Evolutionary conservation across 345 rosid species (phyloP), one percentile per base, ranked within the genome.

Genomic region (Reutealis trisperma): DNA sequence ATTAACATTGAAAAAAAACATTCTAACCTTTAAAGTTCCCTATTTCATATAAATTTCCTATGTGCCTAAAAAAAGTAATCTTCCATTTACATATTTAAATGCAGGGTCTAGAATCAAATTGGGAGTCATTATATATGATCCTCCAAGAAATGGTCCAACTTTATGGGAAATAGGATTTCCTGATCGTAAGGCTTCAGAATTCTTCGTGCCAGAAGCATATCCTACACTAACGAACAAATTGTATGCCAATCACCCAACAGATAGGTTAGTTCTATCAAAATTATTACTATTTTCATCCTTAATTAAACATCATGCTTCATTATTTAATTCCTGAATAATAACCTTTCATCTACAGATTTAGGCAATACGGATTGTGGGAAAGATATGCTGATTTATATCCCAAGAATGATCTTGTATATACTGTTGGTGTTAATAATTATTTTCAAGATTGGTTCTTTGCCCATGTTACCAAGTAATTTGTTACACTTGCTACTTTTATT

Each of bases 91-190:
- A 22, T 51, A 14, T 49, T 47, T 27, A 72, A 63, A 67, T 83
- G 52, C 77, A 94, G 97, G 95, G 73, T 42, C 55, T 0, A 27
- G 21, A 18, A 81, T 88, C 60, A 70, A 85, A 64, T 44, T 93
- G 75, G 90, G 90, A 15, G 15, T 44, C 51, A 76, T 92, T 21
- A 63, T 78, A 22, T 89, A 84, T 55, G 71, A 79, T 69, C 93
- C 98, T 25, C 98, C 90, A 0, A 86, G 97, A 80, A 83, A 70
- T 3, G 98, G 99, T 32, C 89, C 89, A 0, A 95, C 99, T 2
- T 32, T 93, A 12, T 95, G 97, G 97, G 92, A 90, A 85, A 94
- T 95, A 2, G 97, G 98, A 3, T 19, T 79, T 67, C 97, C 97
- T 3, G 91, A 95, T 62, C 92, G 99, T 22, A 86, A 84, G 1